These are phyloP conservation scores for Neoboletus magnificus DNA, from an alignment of 768 basidiomycete genomes.

Conservation along the genomic window DNA sequence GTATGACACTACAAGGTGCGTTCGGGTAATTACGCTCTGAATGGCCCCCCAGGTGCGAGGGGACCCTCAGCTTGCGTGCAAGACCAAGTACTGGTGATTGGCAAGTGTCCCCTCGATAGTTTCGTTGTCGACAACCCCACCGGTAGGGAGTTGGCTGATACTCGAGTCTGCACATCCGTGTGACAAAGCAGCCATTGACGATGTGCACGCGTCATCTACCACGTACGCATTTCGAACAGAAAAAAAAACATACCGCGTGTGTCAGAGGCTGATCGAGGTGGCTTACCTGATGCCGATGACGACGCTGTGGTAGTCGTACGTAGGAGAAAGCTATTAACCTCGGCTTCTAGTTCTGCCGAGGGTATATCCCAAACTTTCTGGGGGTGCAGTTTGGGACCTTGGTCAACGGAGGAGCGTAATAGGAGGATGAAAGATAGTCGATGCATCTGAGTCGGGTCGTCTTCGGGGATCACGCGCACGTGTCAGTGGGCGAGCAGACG, in stretches of 20 bases:
- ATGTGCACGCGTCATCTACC: not conserved
- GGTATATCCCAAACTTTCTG: slow-evolving; percentile 7
- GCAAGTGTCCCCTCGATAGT: too few species aligned
- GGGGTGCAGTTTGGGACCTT: not conserved
- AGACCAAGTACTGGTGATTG: too few species aligned
- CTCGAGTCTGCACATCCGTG: too few species aligned
- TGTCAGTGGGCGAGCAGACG: too few species aligned
- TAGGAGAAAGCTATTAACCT: not conserved
- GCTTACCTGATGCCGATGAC: not conserved
- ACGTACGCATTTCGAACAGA: not conserved
- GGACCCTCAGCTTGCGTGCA: too few species aligned
- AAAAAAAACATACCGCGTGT: not conserved
- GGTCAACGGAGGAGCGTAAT: not conserved
- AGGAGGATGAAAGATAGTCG: not conserved
- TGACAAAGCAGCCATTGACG: not conserved
- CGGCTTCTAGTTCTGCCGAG: slow-evolving; percentile 2
- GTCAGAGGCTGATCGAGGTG: not conserved
- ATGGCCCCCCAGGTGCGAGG: too few species aligned
- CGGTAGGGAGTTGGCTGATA: too few species aligned
- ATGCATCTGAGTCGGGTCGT: too few species aligned
- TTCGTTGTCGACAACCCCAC: too few species aligned
- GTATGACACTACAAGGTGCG: too few species aligned
- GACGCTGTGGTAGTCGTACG: not conserved
- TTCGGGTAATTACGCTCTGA: too few species aligned
- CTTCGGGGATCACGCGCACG: too few species aligned